Evolutionary conservation across 805 yeast genomes (phyloP), one percentile per base, ranked within the genome.

Genomic region (Kodamaea kakaduensis): DNA sequence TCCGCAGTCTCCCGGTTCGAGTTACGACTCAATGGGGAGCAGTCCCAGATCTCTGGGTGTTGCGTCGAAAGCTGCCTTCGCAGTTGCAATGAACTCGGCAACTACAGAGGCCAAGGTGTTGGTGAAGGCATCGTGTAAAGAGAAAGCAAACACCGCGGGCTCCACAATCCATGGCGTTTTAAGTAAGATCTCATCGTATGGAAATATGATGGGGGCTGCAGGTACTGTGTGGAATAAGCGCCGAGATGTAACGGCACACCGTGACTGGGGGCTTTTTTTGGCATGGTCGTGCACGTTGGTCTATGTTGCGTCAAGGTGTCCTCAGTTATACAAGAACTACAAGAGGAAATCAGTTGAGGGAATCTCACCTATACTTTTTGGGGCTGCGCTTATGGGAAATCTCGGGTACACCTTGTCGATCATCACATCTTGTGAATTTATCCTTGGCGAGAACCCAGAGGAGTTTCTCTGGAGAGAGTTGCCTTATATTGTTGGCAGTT

Each of bases 281-380:
- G 88, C 97, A 0, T 89, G 96, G 94, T 47, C 71, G 2, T 86
- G 95, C 43, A 84, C 95, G 0, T 47, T 59, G 4, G 77, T 85
- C 36, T 89, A 90, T 52, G 71, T 87, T 29, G 64, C 78, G 8
- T 84, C 96, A 3, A 70, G 97, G 42, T 56, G 87, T 31, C 97
- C 97, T 1, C 97, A 89, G 53, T 64, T 89, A 33, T 62, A 72
- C 52, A 87, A 84, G 55, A 89, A 89, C 59, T 81, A 76, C 54
- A 48, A 64, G 34, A 68, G 96, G 25, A 84, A 84, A 53, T 84
- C 96, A 1, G 93, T 94, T 0, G 81, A 82, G 21, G 97, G 96
- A 2, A 67, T 88, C 2, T 84, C 96, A 1, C 86, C 94, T 15
- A 58, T 84, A 29, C 65, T 88, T 16, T 89, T 89, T 56, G 75